These are phyloP conservation scores for Clohesyomyces aquaticus DNA, from an alignment of 495 filamentous ascomycete species.

Conservation along the genomic window DNA sequence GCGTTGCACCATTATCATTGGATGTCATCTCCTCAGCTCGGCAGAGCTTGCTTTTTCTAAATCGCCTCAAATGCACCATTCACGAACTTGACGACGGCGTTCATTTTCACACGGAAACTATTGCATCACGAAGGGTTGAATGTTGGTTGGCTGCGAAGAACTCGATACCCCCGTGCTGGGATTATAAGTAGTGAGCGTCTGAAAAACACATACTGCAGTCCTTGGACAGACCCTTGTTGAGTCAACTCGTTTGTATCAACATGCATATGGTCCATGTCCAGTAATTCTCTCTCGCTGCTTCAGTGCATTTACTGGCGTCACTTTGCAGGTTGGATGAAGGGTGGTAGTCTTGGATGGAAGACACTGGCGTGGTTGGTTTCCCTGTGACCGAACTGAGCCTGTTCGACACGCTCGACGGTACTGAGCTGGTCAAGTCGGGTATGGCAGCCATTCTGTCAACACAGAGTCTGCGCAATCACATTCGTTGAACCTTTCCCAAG, in stretches of 20 bases:
- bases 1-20: conserved; percentile 9
- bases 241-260: conserved; percentile 12
- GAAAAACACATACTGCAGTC: too few species aligned
- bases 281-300: too few species aligned
- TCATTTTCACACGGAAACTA: conserved; percentile 9
- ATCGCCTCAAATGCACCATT: conserved; percentile 10
- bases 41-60: conserved; percentile 23
- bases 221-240: too few species aligned
- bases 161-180: too few species aligned
- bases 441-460: conserved; percentile 1
- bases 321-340: too few species aligned
- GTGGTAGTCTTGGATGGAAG: too few species aligned
- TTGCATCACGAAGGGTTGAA: neutral
- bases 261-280: conserved; percentile 33
- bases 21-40: conserved; percentile 11
- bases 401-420: conserved; percentile 5
- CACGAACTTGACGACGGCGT: conserved; percentile 37
- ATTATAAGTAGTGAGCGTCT: too few species aligned
- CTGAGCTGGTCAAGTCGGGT: neutral
- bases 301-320: too few species aligned
- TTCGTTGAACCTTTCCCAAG: neutral
- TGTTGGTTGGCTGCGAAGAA: too few species aligned
- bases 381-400: too few species aligned
- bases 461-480: conserved; percentile 20
- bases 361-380: too few species aligned